Base-by-base conservation (phyloP, 768 basidiomycete species). In the Podaxis sp. region DNA sequence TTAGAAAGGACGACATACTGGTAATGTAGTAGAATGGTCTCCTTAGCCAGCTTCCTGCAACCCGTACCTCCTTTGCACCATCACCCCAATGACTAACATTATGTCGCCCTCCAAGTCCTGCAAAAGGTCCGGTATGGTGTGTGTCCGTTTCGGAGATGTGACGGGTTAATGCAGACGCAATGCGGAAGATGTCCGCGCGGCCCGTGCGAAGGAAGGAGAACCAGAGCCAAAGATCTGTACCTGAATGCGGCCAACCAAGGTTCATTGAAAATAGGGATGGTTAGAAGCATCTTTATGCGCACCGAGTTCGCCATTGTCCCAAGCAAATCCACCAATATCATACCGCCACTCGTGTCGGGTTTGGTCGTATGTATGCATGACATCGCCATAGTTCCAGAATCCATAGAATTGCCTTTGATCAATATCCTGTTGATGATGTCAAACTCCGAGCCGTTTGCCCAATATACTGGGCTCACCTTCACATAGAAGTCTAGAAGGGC, bases 51-150 rank as follows among this genome's bases (percentile, higher is more conserved):
- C 73, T 74, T n/a, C 74, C 74, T 13, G 71, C 65, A 20, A 78
- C 73, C 4, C 77, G 68, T 1, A 74, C 77, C 55, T 78, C 77
- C 48, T 78, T 78, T 0, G 77, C 77, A 24, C 77, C 77, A 66
- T 78, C 77, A 41, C 77, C 77, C 77, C 77, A 78, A 46, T 77
- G 76, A 15, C 70, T 71, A 30, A 78, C 77, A 56, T 78, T 77
- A 59, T 78, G 77, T 2, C 76, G 66, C 56, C 71, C 71, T 5
- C 76, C 76, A 49, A 77, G 67, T 13, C 77, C 77, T 28, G 75
- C 76, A 44, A 72, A 77, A 6, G 77, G 72, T 4, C 77, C 77
- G 0, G 67, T 75, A 59, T 78, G 77, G 57, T 78, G 76, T 28
- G 73, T 74, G 62, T 77, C 76, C 50, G 75, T 74, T 61, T 78